These are phyloP conservation scores for Astrothelium macrocarpum DNA, from an alignment of 495 filamentous ascomycete genomes.

Conservation along the genomic window DNA sequence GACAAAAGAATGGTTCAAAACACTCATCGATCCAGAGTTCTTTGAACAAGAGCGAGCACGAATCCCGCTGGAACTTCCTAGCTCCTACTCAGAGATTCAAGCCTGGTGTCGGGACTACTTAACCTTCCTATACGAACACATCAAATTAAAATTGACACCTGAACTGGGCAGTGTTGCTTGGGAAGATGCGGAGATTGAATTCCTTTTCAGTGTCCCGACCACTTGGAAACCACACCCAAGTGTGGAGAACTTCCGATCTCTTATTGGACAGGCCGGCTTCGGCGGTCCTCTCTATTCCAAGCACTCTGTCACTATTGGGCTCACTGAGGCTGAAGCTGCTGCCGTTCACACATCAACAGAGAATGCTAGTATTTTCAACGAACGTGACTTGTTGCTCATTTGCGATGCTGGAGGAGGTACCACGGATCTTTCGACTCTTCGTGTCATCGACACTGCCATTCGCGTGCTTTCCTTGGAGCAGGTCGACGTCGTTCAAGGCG, in stretches of 20 bases:
- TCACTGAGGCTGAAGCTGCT: constrained; percentile 61
- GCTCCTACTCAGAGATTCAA: constrained; percentile 38
- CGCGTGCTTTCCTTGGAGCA: constrained; percentile 26
- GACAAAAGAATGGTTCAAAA: constrained; percentile 52
- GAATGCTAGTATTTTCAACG: constrained; percentile 28
- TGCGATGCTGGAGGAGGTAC: constrained; percentile 51
- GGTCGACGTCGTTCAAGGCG: constrained; percentile 34
- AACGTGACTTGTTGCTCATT: constrained; percentile 41
- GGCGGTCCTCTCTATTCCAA: constrained; percentile 28
- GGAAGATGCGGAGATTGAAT: constrained; percentile 45
- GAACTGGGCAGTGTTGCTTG: constrained; percentile 35
- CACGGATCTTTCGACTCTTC: constrained; percentile 30
- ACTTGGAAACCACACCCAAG: constrained; percentile 53
- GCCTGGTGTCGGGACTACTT: constrained; percentile 48
- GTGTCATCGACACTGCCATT: constrained; percentile 20
- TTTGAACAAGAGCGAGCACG: constrained; percentile 27
- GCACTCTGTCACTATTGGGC: constrained; percentile 47
- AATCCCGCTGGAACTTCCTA: constrained; percentile 24
- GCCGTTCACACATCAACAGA: constrained; percentile 47
- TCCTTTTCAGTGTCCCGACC: constrained; percentile 58
- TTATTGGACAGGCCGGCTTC: constrained; percentile 45
- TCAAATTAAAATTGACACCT: constrained; percentile 38
- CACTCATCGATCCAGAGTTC: constrained; percentile 43
- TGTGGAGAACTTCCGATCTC: constrained; percentile 45
- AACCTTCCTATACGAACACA: constrained; percentile 44